Evolutionary conservation across 257 asterid genomes (phyloP).

Genomic region (Prunella vulgaris): DNA sequence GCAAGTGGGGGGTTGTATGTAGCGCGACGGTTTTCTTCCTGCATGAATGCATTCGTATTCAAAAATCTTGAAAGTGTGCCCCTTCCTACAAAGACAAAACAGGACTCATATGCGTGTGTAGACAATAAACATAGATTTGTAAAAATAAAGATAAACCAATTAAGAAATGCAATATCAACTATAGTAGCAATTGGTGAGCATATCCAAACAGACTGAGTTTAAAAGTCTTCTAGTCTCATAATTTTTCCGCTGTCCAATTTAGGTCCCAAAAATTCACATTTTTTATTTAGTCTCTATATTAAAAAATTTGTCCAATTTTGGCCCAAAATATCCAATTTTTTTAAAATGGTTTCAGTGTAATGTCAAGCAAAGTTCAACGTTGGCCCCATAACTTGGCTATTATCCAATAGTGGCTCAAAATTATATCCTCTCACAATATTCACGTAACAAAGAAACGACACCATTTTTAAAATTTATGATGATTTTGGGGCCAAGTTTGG

Average conservation of each 20-base stretch:
- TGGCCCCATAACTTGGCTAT: no score
- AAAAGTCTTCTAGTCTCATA: neutral
- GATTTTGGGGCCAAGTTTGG: neutral
- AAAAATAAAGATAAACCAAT: neutral
- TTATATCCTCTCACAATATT: neutral
- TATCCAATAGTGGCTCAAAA: no score
- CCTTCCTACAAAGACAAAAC: conserved; percentile 41
- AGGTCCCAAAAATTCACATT: neutral
- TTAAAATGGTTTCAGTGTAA: no score
- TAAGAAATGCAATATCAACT: neutral
- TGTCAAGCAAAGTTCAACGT: neutral
- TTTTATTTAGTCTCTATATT: no score
- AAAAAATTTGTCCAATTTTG: neutral
- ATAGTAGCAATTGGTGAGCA: neutral
- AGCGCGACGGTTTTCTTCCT: conserved; percentile 66
- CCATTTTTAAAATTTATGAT: neutral
- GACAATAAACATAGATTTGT: neutral
- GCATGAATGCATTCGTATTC: conserved; percentile 27
- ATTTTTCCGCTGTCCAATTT: neutral
- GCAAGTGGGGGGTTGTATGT: conserved; percentile 40
- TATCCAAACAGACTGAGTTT: neutral
- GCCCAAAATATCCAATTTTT: neutral
- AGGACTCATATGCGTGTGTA: neutral
- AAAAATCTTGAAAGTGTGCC: conserved; percentile 35
- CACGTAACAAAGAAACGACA: neutral